Evolutionary conservation across 163 green algal genomes (phyloP).

Genomic region (Chlamydomonas reinhardtii): DNA sequence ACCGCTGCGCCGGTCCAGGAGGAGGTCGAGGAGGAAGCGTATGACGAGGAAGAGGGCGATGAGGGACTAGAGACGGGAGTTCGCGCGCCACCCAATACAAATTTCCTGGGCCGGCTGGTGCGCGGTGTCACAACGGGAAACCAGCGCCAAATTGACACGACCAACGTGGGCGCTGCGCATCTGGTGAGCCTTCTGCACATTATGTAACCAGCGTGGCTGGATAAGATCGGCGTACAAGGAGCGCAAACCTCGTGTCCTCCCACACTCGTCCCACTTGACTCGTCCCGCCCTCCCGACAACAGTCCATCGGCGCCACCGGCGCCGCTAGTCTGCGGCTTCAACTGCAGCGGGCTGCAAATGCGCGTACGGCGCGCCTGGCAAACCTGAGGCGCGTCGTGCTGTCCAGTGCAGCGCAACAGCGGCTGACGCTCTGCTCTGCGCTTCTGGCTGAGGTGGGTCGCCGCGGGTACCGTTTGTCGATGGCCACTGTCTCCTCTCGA

Average conservation of each 20-base stretch:
- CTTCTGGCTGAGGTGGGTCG: constrained; percentile 30
- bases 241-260: too few species aligned
- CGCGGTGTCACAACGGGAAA: constrained; percentile 8
- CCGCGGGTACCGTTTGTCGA: too few species aligned
- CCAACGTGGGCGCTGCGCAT: background rate
- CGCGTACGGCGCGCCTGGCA: background rate
- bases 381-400: constrained; percentile 32
- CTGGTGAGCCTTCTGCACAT: background rate
- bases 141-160: constrained; percentile 13
- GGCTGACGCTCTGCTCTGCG: constrained; percentile 33
- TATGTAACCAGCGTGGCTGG: too few species aligned
- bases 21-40: background rate
- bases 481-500: too few species aligned
- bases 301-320: constrained; percentile 41
- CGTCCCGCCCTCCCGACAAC: too few species aligned
- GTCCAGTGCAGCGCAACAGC: constrained; percentile 23
- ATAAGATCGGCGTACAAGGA: too few species aligned
- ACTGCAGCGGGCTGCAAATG: constrained; percentile 1
- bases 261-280: too few species aligned
- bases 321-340: constrained; percentile 27
- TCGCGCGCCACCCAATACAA: background rate
- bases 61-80: background rate
- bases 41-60: background rate
- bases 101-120: constrained; percentile 20
- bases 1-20: too few species aligned